Percentiles rank a stretch among this genome's conserved stretches.
These are phyloP conservation scores for Pascua sp. DNA, from an alignment of 1,284 basidiomycete species.

Conservation along the genomic window DNA sequence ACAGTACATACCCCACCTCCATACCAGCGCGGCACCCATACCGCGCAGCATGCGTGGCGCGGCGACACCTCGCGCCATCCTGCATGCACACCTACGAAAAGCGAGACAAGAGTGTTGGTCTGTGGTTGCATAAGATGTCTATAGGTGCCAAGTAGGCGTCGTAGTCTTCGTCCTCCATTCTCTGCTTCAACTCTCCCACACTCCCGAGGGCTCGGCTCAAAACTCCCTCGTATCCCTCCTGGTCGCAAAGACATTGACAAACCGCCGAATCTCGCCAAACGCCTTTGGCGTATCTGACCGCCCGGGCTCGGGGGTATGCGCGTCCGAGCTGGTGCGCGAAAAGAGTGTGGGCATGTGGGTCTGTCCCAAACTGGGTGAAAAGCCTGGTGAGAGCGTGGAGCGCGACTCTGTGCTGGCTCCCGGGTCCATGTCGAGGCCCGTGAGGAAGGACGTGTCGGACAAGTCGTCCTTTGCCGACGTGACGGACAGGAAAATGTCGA, in stretches of 20 bases:
- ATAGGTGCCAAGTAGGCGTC: no score
- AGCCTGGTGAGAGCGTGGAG: constrained; percentile 6
- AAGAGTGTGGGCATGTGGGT: constrained; percentile 20
- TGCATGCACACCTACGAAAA: no score
- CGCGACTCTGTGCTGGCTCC: constrained; percentile 13
- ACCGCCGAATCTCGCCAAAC: constrained; percentile 76
- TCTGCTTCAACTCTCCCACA: no score
- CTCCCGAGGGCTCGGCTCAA: no score
- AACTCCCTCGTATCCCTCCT: constrained; percentile 45
- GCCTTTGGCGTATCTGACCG: constrained; percentile 62
- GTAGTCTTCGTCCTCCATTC: no score
- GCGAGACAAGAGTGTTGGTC: no score
- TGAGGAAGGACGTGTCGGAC: constrained; percentile 81
- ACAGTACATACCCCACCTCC: neutral
- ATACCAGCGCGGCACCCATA: no score
- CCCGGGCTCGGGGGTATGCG: constrained; percentile 48
- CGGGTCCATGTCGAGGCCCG: constrained; percentile 85
- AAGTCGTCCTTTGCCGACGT: constrained; percentile 85
- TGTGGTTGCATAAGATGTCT: no score
- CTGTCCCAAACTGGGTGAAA: neutral
- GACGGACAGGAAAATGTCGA: constrained; percentile 85
- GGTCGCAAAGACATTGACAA: constrained; percentile 73
- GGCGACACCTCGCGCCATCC: no score
- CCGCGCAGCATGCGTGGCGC: no score
- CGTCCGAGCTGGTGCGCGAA: constrained; percentile 21